A percentile compares a stretch with the other conserved stretches of the same genome.
Conservation (phyloP, 257 asterid genomes). For the Perilla frutescens region DNA sequence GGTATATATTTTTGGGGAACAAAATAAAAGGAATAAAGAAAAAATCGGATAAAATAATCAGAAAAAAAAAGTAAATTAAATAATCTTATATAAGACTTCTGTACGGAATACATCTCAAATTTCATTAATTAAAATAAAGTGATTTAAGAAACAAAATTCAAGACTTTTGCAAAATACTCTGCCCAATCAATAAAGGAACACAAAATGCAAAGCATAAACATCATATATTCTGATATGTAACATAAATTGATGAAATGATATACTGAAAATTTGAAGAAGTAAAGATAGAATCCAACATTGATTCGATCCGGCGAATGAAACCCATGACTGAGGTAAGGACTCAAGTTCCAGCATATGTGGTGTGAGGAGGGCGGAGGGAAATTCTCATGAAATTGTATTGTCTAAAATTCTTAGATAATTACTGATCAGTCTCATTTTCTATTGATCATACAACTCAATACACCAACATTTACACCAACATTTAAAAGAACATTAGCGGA, state of each 20-base stretch:
- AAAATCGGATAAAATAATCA: no score
- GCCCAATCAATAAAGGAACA: neutral
- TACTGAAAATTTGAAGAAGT: neutral
- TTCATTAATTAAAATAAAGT: neutral
- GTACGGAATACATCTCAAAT: no score
- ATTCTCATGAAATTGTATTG: neutral
- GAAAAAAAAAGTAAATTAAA: no score
- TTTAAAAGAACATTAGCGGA: neutral
- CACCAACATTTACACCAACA: neutral
- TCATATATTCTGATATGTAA: neutral
- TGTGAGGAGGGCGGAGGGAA: neutral
- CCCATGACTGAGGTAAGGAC: slow-evolving; percentile 25
- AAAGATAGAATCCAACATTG: slow-evolving; percentile 37
- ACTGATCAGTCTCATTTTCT: neutral
- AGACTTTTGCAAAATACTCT: neutral
- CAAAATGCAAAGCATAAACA: neutral
- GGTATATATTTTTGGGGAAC: no score
- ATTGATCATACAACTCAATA: neutral
- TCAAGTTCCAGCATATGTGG: slow-evolving; percentile 44
- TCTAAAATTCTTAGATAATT: neutral
- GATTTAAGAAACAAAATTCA: slow-evolving; percentile 1
- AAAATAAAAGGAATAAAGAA: no score
- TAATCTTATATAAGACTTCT: no score
- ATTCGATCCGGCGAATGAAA: slow-evolving; percentile 48
- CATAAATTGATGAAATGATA: neutral